Evolutionary conservation across 1,139 yeast genomes (phyloP).

Genomic region (Zhuliangozyma parablackwelliae): DNA sequence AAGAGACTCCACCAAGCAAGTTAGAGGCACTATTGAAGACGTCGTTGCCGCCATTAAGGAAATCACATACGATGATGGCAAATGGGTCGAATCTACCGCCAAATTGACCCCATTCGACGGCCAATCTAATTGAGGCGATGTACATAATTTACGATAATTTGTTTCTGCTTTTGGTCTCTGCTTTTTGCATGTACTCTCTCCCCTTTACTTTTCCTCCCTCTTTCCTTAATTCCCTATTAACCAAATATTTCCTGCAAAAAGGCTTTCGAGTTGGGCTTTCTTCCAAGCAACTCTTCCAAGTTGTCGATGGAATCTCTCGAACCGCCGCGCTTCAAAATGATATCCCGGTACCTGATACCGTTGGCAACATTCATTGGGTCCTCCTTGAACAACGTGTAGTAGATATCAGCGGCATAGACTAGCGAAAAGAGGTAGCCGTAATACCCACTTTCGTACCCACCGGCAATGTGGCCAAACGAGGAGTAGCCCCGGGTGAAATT

Average conservation of each 20-base stretch:
- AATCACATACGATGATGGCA: constrained; percentile 66
- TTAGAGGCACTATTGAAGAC: constrained; percentile 82
- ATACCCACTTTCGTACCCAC: constrained; percentile 83
- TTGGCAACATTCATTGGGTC: constrained; percentile 61
- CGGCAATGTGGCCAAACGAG: constrained; percentile 79
- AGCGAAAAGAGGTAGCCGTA: constrained; percentile 84
- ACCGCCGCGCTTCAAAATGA: constrained; percentile 69
- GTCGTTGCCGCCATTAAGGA: constrained; percentile 75
- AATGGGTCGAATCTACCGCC: constrained; percentile 86
- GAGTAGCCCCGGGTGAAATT: constrained; percentile 60
- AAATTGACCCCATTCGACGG: constrained; percentile 60
- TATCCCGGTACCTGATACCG: constrained; percentile 68
- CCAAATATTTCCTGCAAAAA: constrained; percentile 56
- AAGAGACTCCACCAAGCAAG: constrained; percentile 96
- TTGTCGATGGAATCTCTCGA: constrained; percentile 63
- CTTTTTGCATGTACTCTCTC: neutral
- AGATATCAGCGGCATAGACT: constrained; percentile 83
- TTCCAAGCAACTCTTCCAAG: constrained; percentile 63
- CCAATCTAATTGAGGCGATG: constrained; percentile 22
- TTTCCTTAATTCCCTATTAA: neutral
- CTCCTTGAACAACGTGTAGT: constrained; percentile 61
- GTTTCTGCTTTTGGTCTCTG: neutral
- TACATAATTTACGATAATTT: neutral
- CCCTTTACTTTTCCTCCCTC: neutral
- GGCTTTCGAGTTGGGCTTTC: constrained; percentile 70